Evolutionary conservation across 345 rosid genomes (phyloP).

Genomic region (Schrenkiella parvula): DNA sequence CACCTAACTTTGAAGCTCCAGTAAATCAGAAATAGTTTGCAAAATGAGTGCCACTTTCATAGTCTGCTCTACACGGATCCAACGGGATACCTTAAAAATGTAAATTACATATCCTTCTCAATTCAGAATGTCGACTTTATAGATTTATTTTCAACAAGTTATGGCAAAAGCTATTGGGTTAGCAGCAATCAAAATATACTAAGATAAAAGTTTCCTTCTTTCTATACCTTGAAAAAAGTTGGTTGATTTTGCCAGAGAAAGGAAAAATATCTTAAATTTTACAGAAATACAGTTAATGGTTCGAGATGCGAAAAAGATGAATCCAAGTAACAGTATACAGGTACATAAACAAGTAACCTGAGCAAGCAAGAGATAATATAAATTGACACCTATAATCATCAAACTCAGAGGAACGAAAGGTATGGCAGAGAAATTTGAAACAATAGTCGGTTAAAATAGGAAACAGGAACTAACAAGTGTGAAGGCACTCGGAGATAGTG

Average conservation of each 20-base stretch:
- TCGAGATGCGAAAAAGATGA: too few relatives aligned
- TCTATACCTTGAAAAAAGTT: too few relatives aligned
- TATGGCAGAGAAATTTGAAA: neutral
- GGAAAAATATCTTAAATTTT: too few relatives aligned
- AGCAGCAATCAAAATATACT: neutral
- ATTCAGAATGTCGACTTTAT: neutral
- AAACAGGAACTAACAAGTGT: conserved; percentile 59
- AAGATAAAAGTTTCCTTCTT: too few relatives aligned
- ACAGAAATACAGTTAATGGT: too few relatives aligned
- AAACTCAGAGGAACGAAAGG: neutral
- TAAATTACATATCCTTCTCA: neutral
- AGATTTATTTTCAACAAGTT: neutral
- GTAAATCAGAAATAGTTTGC: neutral
- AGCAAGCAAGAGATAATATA: neutral
- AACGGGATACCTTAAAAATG: neutral
- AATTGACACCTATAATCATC: neutral
- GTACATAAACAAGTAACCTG: neutral
- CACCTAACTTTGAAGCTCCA: too few relatives aligned
- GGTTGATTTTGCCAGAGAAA: too few relatives aligned
- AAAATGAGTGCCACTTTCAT: neutral
- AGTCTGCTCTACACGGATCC: neutral
- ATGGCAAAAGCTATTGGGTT: neutral
- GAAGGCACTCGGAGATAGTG: conserved; percentile 87
- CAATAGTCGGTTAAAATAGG: neutral
- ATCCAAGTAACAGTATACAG: neutral